Conservation (phyloP, 371 early-diverging fungal genomes). For the Mucor ambiguus region DNA sequence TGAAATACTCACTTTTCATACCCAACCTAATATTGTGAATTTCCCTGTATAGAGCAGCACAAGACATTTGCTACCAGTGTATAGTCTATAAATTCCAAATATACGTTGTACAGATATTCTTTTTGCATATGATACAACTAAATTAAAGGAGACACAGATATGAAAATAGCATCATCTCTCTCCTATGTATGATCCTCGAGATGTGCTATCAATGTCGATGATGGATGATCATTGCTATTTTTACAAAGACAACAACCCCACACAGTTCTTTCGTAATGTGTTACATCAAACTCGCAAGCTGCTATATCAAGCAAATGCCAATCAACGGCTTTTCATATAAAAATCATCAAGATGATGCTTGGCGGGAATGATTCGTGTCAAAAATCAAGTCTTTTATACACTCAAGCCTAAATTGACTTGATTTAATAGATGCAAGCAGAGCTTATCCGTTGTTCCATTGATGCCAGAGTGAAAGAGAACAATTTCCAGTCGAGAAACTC, state of each 20-base stretch:
- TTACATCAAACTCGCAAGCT: not conserved
- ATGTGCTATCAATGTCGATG: not conserved
- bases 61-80: too few species aligned
- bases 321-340: not conserved
- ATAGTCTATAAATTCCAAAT: not conserved
- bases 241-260: not conserved
- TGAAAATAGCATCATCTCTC: not conserved
- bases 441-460: not conserved
- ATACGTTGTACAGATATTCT: not conserved
- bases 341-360: not conserved
- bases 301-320: not conserved
- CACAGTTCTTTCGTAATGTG: not conserved
- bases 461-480: not conserved
- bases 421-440: not conserved
- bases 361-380: not conserved
- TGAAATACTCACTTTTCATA: not conserved
- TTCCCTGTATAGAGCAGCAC: not conserved
- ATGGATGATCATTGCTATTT: not conserved
- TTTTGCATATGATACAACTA: not conserved
- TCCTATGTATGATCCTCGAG: not conserved
- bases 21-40: not conserved
- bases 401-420: not conserved
- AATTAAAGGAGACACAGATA: not conserved
- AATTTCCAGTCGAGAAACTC: too few species aligned
- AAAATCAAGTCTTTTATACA: too few species aligned